Evolutionary conservation across 2,329 filamentous ascomycete species (phyloP).

Genomic region (Pestalotiopsis sp.): DNA sequence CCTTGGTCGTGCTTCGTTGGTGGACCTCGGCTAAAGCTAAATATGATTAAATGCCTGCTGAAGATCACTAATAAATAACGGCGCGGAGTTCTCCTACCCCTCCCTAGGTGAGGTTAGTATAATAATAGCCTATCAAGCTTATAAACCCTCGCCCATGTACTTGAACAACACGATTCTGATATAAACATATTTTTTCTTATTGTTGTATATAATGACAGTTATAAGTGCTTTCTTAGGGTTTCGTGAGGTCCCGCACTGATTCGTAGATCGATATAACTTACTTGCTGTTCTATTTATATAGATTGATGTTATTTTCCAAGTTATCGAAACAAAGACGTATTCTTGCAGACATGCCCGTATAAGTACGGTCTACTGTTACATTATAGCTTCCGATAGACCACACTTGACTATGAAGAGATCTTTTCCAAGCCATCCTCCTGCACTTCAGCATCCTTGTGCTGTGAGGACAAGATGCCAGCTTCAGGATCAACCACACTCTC

Average conservation of each 20-base stretch:
- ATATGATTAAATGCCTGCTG: background rate
- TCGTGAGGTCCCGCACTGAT: background rate
- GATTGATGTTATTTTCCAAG: no score
- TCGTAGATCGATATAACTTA: background rate
- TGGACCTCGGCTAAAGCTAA: background rate
- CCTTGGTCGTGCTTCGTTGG: background rate
- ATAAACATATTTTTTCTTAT: no score
- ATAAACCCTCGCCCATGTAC: background rate
- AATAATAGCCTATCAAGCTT: background rate
- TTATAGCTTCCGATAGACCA: background rate
- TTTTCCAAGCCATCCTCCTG: constrained; percentile 7
- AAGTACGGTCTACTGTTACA: background rate
- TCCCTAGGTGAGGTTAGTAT: background rate
- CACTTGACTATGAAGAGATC: background rate
- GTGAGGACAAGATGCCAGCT: constrained; percentile 15
- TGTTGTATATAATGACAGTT: no score
- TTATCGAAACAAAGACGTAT: no score
- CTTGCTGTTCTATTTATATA: background rate
- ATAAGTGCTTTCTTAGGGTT: background rate
- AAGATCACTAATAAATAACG: background rate
- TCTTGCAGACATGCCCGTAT: no score
- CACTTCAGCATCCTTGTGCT: background rate
- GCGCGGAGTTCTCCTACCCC: background rate
- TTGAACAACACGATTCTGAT: no score
- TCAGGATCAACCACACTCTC: constrained; percentile 31